Conservation (phyloP, 2,329 filamentous ascomycete species). For the Arthrobotrys sphaeroides region DNA sequence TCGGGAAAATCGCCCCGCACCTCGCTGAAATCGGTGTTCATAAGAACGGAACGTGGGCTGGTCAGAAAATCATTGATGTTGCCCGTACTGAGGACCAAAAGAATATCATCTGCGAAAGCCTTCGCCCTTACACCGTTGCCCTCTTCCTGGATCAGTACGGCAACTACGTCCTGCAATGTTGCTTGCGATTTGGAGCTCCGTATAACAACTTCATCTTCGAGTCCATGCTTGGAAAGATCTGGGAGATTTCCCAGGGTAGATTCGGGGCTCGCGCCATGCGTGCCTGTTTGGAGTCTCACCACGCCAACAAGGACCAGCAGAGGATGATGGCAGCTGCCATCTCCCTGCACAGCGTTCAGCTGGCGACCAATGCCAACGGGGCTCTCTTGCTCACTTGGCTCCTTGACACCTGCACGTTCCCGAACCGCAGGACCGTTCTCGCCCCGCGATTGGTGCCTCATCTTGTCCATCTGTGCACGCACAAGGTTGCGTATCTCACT, state of each 20-base stretch:
- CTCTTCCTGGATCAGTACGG: conserved; percentile 97
- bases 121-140: conserved; percentile 86
- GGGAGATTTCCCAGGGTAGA: conserved; percentile 90
- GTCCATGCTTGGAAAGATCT: conserved; percentile 91
- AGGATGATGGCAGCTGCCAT: conserved; percentile 92
- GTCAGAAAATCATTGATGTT: conserved; percentile 98
- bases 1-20: conserved; percentile 85
- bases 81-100: conserved; percentile 86
- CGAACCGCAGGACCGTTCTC: conserved; percentile 86
- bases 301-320: conserved; percentile 93
- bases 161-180: conserved; percentile 97
- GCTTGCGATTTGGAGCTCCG: conserved; percentile 86
- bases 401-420: conserved; percentile 96
- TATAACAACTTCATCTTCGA: conserved; percentile 98
- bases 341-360: conserved; percentile 93
- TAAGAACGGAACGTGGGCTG: conserved; percentile 99
- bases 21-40: conserved; percentile 96
- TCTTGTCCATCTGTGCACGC: conserved; percentile 92
- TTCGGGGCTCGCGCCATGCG: conserved; percentile 97
- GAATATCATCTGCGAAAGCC: conserved; percentile 80
- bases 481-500: conserved; percentile 97
- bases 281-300: conserved; percentile 94
- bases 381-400: conserved; percentile 96
- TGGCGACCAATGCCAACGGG: conserved; percentile 95
- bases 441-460: conserved; percentile 92